These are phyloP conservation scores for Talaromyces liani DNA, from an alignment of 495 filamentous ascomycete species.

Conservation along the genomic window DNA sequence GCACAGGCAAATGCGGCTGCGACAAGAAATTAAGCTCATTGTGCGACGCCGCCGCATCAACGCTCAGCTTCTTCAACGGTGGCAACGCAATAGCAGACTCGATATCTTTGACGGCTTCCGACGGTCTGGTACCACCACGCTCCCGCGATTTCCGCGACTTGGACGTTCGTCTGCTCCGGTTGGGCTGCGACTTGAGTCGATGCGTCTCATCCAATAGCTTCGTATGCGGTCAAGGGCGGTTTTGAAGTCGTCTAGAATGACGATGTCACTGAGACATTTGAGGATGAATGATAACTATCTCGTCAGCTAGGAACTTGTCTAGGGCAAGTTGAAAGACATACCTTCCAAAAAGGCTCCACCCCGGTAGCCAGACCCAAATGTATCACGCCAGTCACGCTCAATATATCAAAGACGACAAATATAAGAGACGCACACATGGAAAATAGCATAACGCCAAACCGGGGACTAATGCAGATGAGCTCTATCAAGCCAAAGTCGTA, in stretches of 20 bases:
- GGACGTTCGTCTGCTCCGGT: background rate
- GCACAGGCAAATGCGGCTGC: background rate
- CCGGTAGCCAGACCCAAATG: background rate
- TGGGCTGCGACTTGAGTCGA: background rate
- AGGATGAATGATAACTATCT: conserved; percentile 32
- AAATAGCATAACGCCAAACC: background rate
- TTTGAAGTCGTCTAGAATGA: conserved; percentile 44
- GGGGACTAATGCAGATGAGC: background rate
- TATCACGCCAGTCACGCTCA: background rate
- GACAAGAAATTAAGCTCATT: background rate
- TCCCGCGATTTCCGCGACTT: background rate
- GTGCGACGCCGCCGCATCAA: background rate
- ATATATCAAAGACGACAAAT: background rate
- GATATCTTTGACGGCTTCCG: background rate
- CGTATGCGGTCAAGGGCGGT: conserved; percentile 31
- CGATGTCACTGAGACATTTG: conserved; percentile 39
- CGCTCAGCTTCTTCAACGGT: background rate
- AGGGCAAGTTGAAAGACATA: background rate
- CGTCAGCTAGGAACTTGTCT: background rate
- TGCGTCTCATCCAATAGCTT: conserved; percentile 15
- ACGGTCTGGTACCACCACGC: background rate
- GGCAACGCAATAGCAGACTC: background rate
- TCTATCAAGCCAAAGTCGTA: background rate
- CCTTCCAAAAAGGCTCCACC: background rate
- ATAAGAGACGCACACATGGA: background rate